A percentile compares a stretch with the other conserved stretches of the same genome.
Conservation (phyloP, 2,329 filamentous ascomycete genomes). For the Pseudogymnoascus sp. region DNA sequence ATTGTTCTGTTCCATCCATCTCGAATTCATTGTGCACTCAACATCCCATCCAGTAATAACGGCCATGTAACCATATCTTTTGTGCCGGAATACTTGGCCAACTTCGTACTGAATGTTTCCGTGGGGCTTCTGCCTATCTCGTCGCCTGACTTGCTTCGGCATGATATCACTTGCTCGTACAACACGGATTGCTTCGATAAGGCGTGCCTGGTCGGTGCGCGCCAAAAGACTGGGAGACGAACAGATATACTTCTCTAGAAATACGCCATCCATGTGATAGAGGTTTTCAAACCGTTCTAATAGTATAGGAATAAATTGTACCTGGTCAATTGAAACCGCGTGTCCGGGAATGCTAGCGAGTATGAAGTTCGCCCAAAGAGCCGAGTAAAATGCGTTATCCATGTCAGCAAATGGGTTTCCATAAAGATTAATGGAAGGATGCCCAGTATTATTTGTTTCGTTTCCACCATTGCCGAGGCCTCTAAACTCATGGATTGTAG, state of each 20-base stretch:
- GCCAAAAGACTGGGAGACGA: constrained; percentile 4
- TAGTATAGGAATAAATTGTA: constrained; percentile 30
- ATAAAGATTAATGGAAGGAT: constrained; percentile 29
- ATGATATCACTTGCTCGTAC: constrained; percentile 50
- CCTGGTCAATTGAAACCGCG: constrained; percentile 20
- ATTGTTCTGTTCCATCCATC: constrained; percentile 56
- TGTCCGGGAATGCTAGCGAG: constrained; percentile 23
- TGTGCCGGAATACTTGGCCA: constrained; percentile 79
- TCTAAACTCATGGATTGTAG: constrained; percentile 52
- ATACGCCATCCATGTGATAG: constrained; percentile 32
- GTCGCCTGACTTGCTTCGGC: constrained; percentile 38
- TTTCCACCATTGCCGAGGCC: constrained; percentile 21
- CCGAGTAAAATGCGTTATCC: constrained; percentile 33
- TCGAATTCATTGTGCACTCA: constrained; percentile 47
- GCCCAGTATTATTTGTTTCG: constrained; percentile 24
- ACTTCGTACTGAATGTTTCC: constrained; percentile 57
- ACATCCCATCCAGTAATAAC: constrained; percentile 78
- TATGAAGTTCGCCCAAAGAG: constrained; percentile 32
- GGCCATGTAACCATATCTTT: constrained; percentile 69
- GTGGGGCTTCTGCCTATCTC: constrained; percentile 19
- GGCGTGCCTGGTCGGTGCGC: constrained; percentile 23
- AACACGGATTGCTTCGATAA: constrained; percentile 46
- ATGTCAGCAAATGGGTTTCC: constrained; percentile 29
- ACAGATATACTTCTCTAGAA: constrained; percentile 32
- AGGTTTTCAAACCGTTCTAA: constrained; percentile 30